Evolutionary conservation across 2,329 filamentous ascomycete species (phyloP).

Genomic region (Neopestalotiopsis sp.): DNA sequence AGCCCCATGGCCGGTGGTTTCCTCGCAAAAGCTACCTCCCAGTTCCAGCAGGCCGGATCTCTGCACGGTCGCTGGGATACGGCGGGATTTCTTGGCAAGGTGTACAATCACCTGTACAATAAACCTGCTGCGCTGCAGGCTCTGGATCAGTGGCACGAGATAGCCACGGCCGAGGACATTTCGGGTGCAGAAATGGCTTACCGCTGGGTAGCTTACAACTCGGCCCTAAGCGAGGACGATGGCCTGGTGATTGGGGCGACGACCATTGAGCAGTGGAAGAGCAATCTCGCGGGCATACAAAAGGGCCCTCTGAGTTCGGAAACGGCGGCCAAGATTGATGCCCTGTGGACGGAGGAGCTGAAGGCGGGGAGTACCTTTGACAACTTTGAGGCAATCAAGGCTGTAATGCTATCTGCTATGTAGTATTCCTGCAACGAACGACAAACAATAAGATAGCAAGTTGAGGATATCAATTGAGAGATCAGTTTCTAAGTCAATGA

Average conservation of each 20-base stretch:
- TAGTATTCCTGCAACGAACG: not conserved
- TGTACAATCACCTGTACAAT: not conserved
- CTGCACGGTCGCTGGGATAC: no score
- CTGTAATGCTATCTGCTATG: not conserved
- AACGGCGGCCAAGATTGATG: slow-evolving; percentile 63
- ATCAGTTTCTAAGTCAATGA: no score
- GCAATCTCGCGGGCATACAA: slow-evolving; percentile 42
- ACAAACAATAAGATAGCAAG: no score
- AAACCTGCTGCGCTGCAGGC: no score
- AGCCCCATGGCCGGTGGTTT: no score
- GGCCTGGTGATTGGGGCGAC: slow-evolving; percentile 45
- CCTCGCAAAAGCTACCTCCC: no score
- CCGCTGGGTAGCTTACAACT: slow-evolving; percentile 48
- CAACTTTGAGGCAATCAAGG: not conserved
- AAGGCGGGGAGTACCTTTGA: not conserved
- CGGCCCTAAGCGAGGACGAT: slow-evolving; percentile 43
- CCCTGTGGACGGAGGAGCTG: slow-evolving; percentile 53
- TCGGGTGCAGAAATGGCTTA: no score
- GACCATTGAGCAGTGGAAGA: slow-evolving; percentile 40
- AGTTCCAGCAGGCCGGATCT: no score
- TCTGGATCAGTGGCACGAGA: no score
- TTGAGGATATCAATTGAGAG: no score
- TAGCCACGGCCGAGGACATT: no score
- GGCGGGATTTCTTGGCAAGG: not conserved
- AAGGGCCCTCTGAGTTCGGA: slow-evolving; percentile 65